A percentile compares a stretch with the other conserved stretches of the same genome.
Evolutionary conservation across 345 rosid genomes (phyloP).

Genomic region (Salix viminalis): DNA sequence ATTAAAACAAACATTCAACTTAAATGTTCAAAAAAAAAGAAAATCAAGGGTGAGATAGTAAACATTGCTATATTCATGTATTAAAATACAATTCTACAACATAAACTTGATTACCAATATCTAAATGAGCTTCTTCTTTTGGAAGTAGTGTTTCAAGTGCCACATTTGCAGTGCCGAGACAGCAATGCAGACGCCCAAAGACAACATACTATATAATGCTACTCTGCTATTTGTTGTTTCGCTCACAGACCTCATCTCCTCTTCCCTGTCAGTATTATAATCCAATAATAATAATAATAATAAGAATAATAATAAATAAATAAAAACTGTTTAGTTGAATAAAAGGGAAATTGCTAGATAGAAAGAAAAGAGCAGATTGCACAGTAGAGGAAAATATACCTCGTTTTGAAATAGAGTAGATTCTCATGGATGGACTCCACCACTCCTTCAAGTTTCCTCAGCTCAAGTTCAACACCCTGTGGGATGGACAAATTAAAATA

Average conservation of each 20-base stretch:
- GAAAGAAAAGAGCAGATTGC: background rate
- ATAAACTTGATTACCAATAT: background rate
- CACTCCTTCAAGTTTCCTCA: constrained; percentile 71
- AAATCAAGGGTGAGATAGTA: background rate
- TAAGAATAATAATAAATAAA: background rate
- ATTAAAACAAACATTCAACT: background rate
- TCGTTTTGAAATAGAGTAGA: constrained; percentile 54
- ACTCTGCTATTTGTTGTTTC: constrained; percentile 72
- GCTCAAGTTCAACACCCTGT: constrained; percentile 90
- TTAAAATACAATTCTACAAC: constrained; percentile 12
- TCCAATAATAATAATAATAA: background rate
- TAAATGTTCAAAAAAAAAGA: background rate
- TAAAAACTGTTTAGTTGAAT: no score
- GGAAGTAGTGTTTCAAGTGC: constrained; percentile 79
- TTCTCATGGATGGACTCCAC: constrained; percentile 78
- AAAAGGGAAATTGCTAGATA: background rate
- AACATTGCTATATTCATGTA: constrained; percentile 9
- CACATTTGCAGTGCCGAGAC: constrained; percentile 63
- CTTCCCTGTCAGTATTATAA: constrained; percentile 53
- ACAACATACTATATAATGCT: constrained; percentile 69
- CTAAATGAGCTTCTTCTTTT: constrained; percentile 83
- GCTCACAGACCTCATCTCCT: constrained; percentile 63
- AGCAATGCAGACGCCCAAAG: constrained; percentile 60
- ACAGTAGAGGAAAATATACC: constrained; percentile 28
- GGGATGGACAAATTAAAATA: no score